Percentiles rank a stretch among this genome's conserved stretches.
Evolutionary conservation across 2,329 filamentous ascomycete species (phyloP).

Genomic region (Macrophomina tecta): DNA sequence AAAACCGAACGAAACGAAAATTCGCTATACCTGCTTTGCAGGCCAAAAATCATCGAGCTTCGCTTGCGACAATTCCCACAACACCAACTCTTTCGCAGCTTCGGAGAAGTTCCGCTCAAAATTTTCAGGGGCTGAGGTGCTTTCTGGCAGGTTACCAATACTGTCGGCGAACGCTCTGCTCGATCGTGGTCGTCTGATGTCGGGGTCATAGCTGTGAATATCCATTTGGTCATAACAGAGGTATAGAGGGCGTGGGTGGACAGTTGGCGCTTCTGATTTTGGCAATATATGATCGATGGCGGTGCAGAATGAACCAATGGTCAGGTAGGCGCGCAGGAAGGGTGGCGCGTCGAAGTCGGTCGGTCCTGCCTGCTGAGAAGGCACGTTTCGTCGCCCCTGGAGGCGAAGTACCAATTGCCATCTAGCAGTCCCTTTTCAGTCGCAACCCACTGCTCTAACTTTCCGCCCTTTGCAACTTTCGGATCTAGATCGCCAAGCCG

Average conservation of each 20-base stretch:
- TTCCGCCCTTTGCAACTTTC: conserved; percentile 38
- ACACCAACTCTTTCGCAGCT: too few species aligned
- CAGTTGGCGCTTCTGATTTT: too few species aligned
- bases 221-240: conserved; percentile 1
- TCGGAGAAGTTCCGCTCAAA: too few species aligned
- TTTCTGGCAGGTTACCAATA: too few species aligned
- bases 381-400: conserved; percentile 24
- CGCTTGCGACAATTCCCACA: too few species aligned
- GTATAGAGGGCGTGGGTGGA: background rate
- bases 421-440: conserved; percentile 21
- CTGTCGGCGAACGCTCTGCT: too few species aligned
- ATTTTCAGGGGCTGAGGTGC: too few species aligned
- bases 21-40: too few species aligned
- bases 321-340: conserved; percentile 20
- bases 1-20: too few species aligned
- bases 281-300: background rate
- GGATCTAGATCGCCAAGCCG: conserved; percentile 55
- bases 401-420: conserved; percentile 18
- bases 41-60: too few species aligned
- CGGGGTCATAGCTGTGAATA: background rate
- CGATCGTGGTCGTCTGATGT: too few species aligned
- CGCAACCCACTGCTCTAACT: conserved; percentile 26
- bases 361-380: conserved; percentile 26
- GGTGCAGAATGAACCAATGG: conserved; percentile 1
- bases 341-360: conserved; percentile 6